These are phyloP conservation scores for Phaeodactylum tricornutum DNA, from an alignment of 108 stramenopile species.

Conservation along the genomic window DNA sequence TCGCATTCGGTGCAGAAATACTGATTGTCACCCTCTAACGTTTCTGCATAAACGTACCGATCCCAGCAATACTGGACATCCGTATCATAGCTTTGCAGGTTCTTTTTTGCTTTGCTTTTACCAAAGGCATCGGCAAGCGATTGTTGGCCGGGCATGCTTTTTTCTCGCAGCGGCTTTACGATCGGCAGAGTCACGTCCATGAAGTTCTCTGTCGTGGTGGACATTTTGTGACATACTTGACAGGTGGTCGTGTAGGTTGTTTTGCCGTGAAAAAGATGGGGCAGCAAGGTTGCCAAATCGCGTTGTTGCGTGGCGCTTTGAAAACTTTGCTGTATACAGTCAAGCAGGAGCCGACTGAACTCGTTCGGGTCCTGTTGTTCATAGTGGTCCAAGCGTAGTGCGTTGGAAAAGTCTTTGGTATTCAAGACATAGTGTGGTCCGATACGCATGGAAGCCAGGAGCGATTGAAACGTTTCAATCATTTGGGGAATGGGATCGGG, in stretches of 20 bases:
- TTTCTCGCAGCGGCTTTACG: slow-evolving; percentile 15
- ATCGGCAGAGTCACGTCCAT: slow-evolving; percentile 71
- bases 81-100: slow-evolving; percentile 31
- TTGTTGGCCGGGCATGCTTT: slow-evolving; percentile 1
- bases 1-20: slow-evolving; percentile 59
- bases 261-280: slow-evolving; percentile 42
- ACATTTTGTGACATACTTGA: background rate
- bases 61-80: slow-evolving; percentile 68
- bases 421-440: slow-evolving; percentile 43
- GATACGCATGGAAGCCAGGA: slow-evolving; percentile 52
- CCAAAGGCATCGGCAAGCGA: slow-evolving; percentile 2
- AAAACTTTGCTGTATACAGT: slow-evolving; percentile 75
- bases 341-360: slow-evolving; percentile 75
- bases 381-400: slow-evolving; percentile 56
- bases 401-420: slow-evolving; percentile 58
- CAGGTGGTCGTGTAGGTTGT: background rate
- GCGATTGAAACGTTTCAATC: slow-evolving; percentile 40
- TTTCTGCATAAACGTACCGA: slow-evolving; percentile 46
- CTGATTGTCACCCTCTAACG: slow-evolving; percentile 70
- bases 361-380: slow-evolving; percentile 91
- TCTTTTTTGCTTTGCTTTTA: no score
- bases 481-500: slow-evolving; percentile 38
- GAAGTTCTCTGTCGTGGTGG: slow-evolving; percentile 33
- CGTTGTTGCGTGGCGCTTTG: slow-evolving; percentile 18
- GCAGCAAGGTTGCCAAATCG: background rate